Evolutionary conservation across 2,329 filamentous ascomycete genomes (phyloP).

Genomic region (Coniosporium uncinatum): DNA sequence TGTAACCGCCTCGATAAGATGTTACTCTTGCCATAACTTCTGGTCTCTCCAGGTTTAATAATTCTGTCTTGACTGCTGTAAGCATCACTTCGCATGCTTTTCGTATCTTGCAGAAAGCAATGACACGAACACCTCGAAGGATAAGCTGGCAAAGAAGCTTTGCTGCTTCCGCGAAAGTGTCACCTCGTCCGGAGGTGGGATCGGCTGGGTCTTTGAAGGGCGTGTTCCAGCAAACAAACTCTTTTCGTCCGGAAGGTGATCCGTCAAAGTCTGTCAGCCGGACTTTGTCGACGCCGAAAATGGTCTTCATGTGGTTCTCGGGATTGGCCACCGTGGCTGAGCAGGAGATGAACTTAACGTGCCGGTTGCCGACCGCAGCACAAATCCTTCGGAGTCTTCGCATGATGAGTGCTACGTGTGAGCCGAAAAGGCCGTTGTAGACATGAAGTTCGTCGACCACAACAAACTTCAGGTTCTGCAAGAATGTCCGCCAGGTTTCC

Average conservation of each 20-base stretch:
- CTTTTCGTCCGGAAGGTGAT: constrained; percentile 86
- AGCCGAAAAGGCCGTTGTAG: constrained; percentile 92
- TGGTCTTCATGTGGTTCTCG: constrained; percentile 81
- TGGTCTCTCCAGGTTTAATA: constrained; percentile 64
- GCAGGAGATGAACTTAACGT: constrained; percentile 89
- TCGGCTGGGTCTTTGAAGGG: constrained; percentile 88
- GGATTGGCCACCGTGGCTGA: constrained; percentile 97
- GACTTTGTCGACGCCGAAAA: constrained; percentile 86
- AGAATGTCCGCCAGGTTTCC: constrained; percentile 78
- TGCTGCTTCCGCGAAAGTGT: constrained; percentile 80
- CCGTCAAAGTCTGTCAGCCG: constrained; percentile 86
- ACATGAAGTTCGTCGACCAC: constrained; percentile 87
- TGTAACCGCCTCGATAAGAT: constrained; percentile 95
- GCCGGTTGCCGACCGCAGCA: constrained; percentile 80
- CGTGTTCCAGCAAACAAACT: constrained; percentile 98
- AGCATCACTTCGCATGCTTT: constrained; percentile 86
- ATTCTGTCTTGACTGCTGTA: constrained; percentile 71
- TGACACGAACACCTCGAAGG: constrained; percentile 81
- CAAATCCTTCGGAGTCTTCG: constrained; percentile 81
- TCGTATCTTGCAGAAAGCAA: constrained; percentile 86
- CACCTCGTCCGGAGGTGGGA: constrained; percentile 79
- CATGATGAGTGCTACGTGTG: constrained; percentile 95
- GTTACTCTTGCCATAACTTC: constrained; percentile 81
- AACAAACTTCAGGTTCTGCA: constrained; percentile 87
- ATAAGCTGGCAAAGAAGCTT: constrained; percentile 88